Evolutionary conservation across 768 basidiomycete genomes (phyloP).

Genomic region (Tylopilus cervinicoccineus): DNA sequence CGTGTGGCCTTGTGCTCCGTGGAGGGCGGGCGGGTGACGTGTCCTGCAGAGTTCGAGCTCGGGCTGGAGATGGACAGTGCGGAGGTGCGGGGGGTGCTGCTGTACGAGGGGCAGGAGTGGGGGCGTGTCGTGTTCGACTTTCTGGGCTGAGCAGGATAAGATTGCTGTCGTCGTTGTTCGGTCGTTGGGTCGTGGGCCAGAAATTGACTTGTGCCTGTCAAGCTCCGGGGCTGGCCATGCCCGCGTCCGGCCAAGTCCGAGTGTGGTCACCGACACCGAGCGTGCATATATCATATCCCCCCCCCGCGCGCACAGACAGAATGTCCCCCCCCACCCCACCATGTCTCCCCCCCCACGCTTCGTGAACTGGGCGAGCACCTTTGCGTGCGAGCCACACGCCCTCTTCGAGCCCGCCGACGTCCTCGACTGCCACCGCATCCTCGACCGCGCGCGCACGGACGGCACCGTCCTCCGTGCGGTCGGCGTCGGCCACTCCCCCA

Average conservation of each 20-base stretch:
- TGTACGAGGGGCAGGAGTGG: constrained; percentile 77
- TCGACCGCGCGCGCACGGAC: constrained; percentile 79
- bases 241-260: constrained; percentile 4
- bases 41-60: constrained; percentile 68
- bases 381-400: constrained; percentile 59
- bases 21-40: not conserved
- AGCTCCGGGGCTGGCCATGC: no score
- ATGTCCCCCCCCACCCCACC: not conserved
- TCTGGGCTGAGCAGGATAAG: constrained; percentile 21
- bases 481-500: constrained; percentile 91
- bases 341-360: constrained; percentile 41
- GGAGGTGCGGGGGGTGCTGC: constrained; percentile 77
- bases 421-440: constrained; percentile 64
- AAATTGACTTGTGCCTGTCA: no score
- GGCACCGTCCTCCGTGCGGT: constrained; percentile 70
- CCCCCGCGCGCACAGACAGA: not conserved
- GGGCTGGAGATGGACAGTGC: constrained; percentile 82
- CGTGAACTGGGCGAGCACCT: constrained; percentile 86
- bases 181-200: no score
- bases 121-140: constrained; percentile 67
- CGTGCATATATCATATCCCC: not conserved
- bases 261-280: not conserved
- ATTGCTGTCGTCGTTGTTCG: no score
- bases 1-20: constrained; percentile 12
- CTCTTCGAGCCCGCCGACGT: constrained; percentile 75